Percentiles rank a stretch among this genome's conserved stretches.
These are phyloP conservation scores for Lactarius trivialis DNA, from an alignment of 768 basidiomycete species.

Conservation along the genomic window DNA sequence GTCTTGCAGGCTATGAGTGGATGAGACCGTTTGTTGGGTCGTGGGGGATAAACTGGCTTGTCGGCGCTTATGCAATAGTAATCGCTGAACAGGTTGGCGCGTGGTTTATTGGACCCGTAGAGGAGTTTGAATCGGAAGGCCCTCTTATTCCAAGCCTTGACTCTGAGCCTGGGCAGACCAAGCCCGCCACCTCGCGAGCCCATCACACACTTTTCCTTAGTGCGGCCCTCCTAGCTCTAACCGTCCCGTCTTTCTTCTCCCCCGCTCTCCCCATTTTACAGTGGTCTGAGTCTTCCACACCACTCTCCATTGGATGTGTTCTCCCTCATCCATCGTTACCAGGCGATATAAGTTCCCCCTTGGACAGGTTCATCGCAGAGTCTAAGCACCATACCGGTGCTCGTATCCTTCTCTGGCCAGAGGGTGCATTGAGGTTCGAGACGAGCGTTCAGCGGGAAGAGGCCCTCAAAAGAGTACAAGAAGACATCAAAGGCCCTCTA, in stretches of 20 bases:
- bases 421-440: slow-evolving; percentile 65
- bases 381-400: slow-evolving; percentile 41
- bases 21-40: slow-evolving; percentile 51
- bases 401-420: slow-evolving; percentile 70
- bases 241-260: slow-evolving; percentile 51
- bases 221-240: slow-evolving; percentile 38
- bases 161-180: slow-evolving; percentile 16
- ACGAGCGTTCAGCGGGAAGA: slow-evolving; percentile 41
- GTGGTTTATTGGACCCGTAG: slow-evolving; percentile 48
- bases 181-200: slow-evolving; percentile 1
- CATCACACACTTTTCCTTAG: slow-evolving; percentile 35
- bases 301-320: slow-evolving; percentile 59
- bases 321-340: slow-evolving; percentile 45
- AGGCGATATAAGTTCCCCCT: slow-evolving; percentile 36
- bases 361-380: slow-evolving; percentile 61
- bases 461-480: slow-evolving; percentile 42
- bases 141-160: slow-evolving; percentile 6
- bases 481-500: slow-evolving; percentile 35
- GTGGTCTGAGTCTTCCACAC: slow-evolving; percentile 39
- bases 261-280: slow-evolving; percentile 36
- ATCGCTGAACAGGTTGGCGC: slow-evolving; percentile 45
- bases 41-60: slow-evolving; percentile 61
- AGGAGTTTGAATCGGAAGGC: slow-evolving; percentile 40
- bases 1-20: slow-evolving; percentile 57
- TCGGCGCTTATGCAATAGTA: slow-evolving; percentile 70